phyloP scores from a whole-genome alignment of 2,329 filamentous ascomycete species.

The Sclerotinia sclerotiorum region DNA sequence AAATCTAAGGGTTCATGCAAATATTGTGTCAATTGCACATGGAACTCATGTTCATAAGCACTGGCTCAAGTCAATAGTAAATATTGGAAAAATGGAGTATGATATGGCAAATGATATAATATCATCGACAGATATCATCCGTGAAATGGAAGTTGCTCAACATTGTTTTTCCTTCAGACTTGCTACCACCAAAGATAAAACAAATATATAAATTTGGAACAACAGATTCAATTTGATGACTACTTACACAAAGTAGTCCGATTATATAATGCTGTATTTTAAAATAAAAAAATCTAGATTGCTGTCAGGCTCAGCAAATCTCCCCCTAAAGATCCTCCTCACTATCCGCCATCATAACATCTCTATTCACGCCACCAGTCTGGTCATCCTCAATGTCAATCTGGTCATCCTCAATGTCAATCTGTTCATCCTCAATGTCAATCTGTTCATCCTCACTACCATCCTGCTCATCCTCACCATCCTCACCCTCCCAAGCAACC shows the following conservation, averaged over 20 bases:
- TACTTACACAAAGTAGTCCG: neutral
- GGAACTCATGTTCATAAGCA: too few relatives aligned
- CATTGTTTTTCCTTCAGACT: neutral
- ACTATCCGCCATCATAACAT: neutral
- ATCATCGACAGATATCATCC: neutral
- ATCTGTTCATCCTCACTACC: neutral
- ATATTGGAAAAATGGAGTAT: too few relatives aligned
- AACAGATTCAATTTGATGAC: neutral
- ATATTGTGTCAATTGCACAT: too few relatives aligned
- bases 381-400: too few relatives aligned
- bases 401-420: neutral
- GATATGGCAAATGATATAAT: neutral
- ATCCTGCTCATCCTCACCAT: too few relatives aligned
- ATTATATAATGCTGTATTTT: too few relatives aligned
- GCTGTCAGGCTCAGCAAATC: neutral
- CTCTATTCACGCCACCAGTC: too few relatives aligned
- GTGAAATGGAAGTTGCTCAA: neutral
- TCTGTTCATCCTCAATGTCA: too few relatives aligned
- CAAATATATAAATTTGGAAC: neutral
- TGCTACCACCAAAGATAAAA: too few relatives aligned
- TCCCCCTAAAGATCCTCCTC: neutral
- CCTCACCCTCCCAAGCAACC: neutral
- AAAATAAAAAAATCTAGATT: neutral
- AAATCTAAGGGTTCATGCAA: too few relatives aligned
- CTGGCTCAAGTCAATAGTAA: too few relatives aligned